A percentile compares a stretch with the other conserved stretches of the same genome.
Conservation (phyloP, 176 grass and related monocot genomes). For the Oryza meyeriana region DNA sequence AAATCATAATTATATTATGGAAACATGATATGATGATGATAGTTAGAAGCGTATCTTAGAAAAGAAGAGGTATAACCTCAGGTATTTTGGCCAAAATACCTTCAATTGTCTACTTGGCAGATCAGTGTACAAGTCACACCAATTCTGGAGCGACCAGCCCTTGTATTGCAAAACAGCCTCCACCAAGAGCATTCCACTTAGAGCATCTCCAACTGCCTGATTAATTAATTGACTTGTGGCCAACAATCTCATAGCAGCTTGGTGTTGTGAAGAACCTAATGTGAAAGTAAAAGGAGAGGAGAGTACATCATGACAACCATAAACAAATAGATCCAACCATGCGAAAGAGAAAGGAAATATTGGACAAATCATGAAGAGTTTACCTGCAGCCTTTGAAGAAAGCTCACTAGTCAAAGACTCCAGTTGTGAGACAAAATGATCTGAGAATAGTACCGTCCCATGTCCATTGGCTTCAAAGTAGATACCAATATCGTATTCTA, state of each 20-base stretch:
- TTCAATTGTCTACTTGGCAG: constrained; percentile 89
- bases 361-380: background rate
- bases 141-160: constrained; percentile 82
- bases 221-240: constrained; percentile 78
- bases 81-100: constrained; percentile 16
- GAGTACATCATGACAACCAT: background rate
- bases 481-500: constrained; percentile 81
- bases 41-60: background rate
- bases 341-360: background rate
- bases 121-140: constrained; percentile 87
- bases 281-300: background rate
- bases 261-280: constrained; percentile 54
- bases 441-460: constrained; percentile 73
- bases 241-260: constrained; percentile 70
- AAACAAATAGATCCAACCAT: background rate
- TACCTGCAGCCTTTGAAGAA: constrained; percentile 45
- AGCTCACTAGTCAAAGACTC: constrained; percentile 39
- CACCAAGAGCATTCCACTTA: constrained; percentile 85
- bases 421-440: constrained; percentile 53
- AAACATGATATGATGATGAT: background rate
- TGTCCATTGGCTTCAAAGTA: constrained; percentile 99
- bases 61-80: background rate
- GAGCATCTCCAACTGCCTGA: constrained; percentile 86
- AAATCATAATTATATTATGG: background rate
- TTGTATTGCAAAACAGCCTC: constrained; percentile 82